A percentile compares a stretch with the other conserved stretches of the same genome.
Evolutionary conservation across 2,329 filamentous ascomycete genomes (phyloP).

Genomic region (Sodiomyces alkalinus): DNA sequence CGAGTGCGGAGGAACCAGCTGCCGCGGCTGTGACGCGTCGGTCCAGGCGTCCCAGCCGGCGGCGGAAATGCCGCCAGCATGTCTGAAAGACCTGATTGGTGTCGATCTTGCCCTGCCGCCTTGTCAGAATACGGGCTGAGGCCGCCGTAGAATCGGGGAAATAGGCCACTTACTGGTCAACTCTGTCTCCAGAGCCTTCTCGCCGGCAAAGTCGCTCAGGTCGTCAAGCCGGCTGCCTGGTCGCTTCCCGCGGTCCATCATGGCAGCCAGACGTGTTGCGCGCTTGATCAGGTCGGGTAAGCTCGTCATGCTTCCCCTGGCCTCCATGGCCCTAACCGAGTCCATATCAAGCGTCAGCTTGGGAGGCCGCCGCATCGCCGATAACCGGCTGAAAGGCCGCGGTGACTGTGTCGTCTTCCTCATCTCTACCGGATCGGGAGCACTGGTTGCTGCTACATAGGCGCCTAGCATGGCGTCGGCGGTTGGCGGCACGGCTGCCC

Average conservation of each 20-base stretch:
- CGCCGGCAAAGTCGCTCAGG: conserved; percentile 32
- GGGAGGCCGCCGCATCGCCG: conserved; percentile 50
- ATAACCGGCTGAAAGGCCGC: conserved; percentile 28
- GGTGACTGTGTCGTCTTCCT: conserved; percentile 12
- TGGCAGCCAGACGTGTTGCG: conserved; percentile 72
- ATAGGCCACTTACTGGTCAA: conserved; percentile 23
- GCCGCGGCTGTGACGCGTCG: conserved; percentile 26
- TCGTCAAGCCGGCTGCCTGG: conserved; percentile 44
- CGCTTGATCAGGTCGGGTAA: conserved; percentile 80
- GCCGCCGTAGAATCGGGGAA: conserved; percentile 2
- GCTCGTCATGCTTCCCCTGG: conserved; percentile 80
- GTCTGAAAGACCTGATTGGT: conserved; percentile 41
- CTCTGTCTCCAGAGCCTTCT: conserved; percentile 25
- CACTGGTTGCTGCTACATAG: conserved; percentile 32
- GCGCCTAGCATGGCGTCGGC: conserved; percentile 33
- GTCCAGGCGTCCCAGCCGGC: conserved; percentile 33
- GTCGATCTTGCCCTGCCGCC: conserved; percentile 28
- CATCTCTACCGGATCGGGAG: conserved; percentile 23
- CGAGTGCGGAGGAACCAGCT: conserved; percentile 23
- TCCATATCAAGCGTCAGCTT: conserved; percentile 55
- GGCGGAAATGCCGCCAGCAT: conserved; percentile 53
- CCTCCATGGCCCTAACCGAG: conserved; percentile 65
- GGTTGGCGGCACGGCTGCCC: conserved; percentile 18
- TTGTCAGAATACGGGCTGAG: too few species aligned
- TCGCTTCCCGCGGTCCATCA: conserved; percentile 68